These are phyloP conservation scores for Rhodamnia argentea DNA, from an alignment of 345 rosid genomes.

Conservation along the genomic window DNA sequence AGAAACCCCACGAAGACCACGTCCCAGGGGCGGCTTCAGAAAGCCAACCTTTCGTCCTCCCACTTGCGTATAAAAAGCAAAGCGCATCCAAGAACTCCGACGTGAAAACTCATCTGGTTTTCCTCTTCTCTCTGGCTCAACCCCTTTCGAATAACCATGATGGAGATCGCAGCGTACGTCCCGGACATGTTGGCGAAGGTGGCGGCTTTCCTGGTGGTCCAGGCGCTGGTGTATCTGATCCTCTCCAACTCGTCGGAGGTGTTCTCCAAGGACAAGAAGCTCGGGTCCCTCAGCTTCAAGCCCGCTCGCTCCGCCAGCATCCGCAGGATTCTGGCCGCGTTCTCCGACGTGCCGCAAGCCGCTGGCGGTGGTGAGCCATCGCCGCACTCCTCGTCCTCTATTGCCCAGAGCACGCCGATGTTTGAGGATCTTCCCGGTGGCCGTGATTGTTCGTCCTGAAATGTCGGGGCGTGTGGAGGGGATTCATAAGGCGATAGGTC, in stretches of 20 bases:
- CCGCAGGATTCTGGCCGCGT: slow-evolving; percentile 23
- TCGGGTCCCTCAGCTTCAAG: slow-evolving; percentile 28
- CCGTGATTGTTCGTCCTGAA: background rate
- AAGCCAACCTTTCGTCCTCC: background rate
- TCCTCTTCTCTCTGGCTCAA: background rate
- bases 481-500: background rate
- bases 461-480: background rate
- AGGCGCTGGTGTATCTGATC: slow-evolving; percentile 52
- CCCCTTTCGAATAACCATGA: background rate
- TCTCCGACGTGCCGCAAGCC: slow-evolving; percentile 31
- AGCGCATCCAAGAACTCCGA: background rate
- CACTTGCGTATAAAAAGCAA: background rate
- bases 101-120: background rate
- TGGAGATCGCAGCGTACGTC: slow-evolving; percentile 19
- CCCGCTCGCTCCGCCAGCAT: slow-evolving; percentile 43
- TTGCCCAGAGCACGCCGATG: background rate
- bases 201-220: slow-evolving; percentile 32
- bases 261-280: slow-evolving; percentile 29
- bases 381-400: background rate
- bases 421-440: background rate
- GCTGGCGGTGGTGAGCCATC: slow-evolving; percentile 15
- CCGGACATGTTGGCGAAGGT: slow-evolving; percentile 36
- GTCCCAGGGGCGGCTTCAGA: background rate
- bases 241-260: slow-evolving; percentile 47
- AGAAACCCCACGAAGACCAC: background rate